Evolutionary conservation across 495 filamentous ascomycete species (phyloP), one percentile per base, ranked within the genome.

Genomic region (Aspergillus bertholletiae): DNA sequence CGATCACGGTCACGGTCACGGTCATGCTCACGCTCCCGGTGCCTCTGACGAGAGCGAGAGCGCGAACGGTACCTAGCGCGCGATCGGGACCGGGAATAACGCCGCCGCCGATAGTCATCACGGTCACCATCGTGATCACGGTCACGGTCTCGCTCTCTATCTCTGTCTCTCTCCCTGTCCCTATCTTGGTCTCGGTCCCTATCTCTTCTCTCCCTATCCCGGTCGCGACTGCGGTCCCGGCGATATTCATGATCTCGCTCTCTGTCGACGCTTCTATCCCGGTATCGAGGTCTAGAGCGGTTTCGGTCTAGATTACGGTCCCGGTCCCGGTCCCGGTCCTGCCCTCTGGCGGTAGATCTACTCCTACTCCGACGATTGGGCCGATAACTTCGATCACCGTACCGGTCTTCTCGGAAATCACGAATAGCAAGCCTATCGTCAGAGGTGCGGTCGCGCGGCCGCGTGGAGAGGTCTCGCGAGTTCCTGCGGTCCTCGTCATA

Each of bases 291-390:
- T 43, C 39, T 43, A 37, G 23, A 28, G 22, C 62, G 53, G 34
- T 65, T 53, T 13, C 63, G 59, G 13, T 59, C 63, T 20, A 30
- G 13, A 30, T 44, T 26, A 17, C 66, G 56, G 50, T 71, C 56
- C 57, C 62, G 57, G 41, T 69, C 66, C 46, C 65, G 54, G 41
- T 69, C 56, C 56, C 62, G 57, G 41, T 69, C 66, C 46, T 65
- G 46, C 4, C 52, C 57, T 17, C 70, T 63, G 26, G 35, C 55
- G 15, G 47, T 55, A 32, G 73, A 76, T 46, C 73, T 59, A 51
- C 70, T 74, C 34, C 74, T 63, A 47, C 77, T 76, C 26, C 74
- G 69, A 46, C 67, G 69, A 35, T 27, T 52, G 20, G 71, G 67
- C 30, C 69, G 64, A 41, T 73, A 74, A 59, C 68, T 74, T 59